phyloP scores from a whole-genome alignment of 73 alveolate genomes.

The Paramecium pentaurelia region DNA sequence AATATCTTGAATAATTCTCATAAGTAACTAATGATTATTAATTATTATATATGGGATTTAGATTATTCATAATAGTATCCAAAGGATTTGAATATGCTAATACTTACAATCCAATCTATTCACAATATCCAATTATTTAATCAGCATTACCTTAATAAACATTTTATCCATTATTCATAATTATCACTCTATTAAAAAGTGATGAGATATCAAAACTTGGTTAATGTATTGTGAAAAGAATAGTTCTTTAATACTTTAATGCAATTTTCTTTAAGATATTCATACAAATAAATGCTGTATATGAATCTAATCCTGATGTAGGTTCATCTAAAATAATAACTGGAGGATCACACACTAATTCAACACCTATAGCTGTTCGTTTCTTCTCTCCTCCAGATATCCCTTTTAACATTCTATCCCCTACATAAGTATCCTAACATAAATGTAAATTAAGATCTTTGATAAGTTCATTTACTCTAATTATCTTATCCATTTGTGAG shows the following conservation, averaged over 20 bases:
- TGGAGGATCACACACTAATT: conserved; percentile 48
- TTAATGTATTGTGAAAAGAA: conserved; percentile 48
- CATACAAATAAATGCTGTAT: conserved; percentile 46
- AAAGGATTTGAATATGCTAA: neutral
- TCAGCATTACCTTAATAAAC: neutral
- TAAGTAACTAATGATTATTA: neutral
- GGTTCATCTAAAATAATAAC: conserved; percentile 59
- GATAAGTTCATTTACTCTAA: neutral
- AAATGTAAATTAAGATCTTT: neutral
- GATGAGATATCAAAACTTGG: conserved; percentile 49
- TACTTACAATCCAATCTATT: neutral
- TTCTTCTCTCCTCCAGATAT: conserved; percentile 62
- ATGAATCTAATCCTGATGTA: conserved; percentile 59
- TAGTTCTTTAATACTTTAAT: neutral
- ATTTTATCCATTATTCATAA: neutral
- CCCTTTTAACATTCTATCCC: conserved; percentile 42
- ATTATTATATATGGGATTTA: neutral
- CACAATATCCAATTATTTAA: neutral
- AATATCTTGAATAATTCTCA: neutral
- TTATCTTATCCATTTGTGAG: neutral
- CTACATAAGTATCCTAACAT: conserved; percentile 44
- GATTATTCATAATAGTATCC: conserved; percentile 20
- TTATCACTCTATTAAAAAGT: conserved; percentile 20
- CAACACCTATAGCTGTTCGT: conserved; percentile 49
- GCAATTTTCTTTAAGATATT: conserved; percentile 36